These are phyloP conservation scores for Eremothecium cymbalariae DNA, from an alignment of 1,139 yeast genomes.

Conservation along the genomic window DNA sequence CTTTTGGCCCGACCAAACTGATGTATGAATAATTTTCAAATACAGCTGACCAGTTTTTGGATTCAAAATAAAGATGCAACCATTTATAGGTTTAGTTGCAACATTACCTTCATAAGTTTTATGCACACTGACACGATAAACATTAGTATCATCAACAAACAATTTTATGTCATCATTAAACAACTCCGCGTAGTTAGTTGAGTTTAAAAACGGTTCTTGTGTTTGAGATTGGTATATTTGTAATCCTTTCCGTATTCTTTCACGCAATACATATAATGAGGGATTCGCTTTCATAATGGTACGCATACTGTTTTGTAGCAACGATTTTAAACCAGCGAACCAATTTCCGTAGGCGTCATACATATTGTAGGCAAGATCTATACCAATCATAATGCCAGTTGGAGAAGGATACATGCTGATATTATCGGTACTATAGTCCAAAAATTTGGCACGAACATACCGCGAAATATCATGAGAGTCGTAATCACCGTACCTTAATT, in stretches of 20 bases:
- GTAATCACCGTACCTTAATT: slow-evolving; percentile 90
- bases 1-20: slow-evolving; percentile 97
- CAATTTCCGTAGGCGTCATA: slow-evolving; percentile 96
- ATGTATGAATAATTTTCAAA: slow-evolving; percentile 82
- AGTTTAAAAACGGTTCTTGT: slow-evolving; percentile 82
- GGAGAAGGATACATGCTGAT: slow-evolving; percentile 86
- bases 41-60: slow-evolving; percentile 84
- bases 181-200: slow-evolving; percentile 82
- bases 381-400: slow-evolving; percentile 82
- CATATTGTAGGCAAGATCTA: slow-evolving; percentile 93
- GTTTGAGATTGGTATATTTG: slow-evolving; percentile 92
- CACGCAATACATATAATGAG: slow-evolving; percentile 83
- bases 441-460: slow-evolving; percentile 83
- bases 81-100: slow-evolving; percentile 89
- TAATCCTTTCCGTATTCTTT: slow-evolving; percentile 86
- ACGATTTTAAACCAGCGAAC: slow-evolving; percentile 90
- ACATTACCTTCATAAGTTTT: slow-evolving; percentile 89
- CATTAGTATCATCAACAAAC: slow-evolving; percentile 88
- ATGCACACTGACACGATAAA: slow-evolving; percentile 88
- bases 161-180: slow-evolving; percentile 77
- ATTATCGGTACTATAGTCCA: slow-evolving; percentile 88
- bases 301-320: slow-evolving; percentile 85
- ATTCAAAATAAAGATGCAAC: slow-evolving; percentile 82
- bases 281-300: slow-evolving; percentile 95
- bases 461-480: slow-evolving; percentile 96